Conservation (phyloP, 257 asterid genomes). For the Eucommia ulmoides region DNA sequence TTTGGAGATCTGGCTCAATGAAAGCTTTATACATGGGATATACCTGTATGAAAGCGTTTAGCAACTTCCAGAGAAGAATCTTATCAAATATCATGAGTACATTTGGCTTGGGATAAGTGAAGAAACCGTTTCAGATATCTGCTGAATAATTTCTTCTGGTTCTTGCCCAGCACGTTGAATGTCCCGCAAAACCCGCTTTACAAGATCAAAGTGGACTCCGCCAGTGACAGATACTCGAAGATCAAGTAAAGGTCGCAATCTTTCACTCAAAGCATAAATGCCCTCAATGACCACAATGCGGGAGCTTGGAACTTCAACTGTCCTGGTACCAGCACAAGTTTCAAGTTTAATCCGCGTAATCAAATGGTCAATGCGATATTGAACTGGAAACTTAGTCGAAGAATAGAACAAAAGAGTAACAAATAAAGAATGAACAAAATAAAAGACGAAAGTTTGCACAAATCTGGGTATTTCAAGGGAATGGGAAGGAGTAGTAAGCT, state of each 20-base stretch:
- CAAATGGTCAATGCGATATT: no score
- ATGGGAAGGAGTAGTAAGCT: no score
- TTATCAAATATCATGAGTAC: slow-evolving; percentile 4
- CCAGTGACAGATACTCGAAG: slow-evolving; percentile 93
- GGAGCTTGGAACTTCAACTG: slow-evolving; percentile 84
- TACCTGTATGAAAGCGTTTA: slow-evolving; percentile 44
- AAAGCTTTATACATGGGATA: slow-evolving; percentile 98
- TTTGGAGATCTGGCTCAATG: slow-evolving; percentile 91
- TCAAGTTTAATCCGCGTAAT: no score
- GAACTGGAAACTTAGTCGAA: not conserved
- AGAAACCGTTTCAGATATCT: slow-evolving; percentile 92
- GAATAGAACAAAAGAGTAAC: not conserved
- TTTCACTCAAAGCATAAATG: slow-evolving; percentile 87
- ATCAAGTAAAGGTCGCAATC: slow-evolving; percentile 67
- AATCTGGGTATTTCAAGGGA: no score
- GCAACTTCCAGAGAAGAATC: slow-evolving; percentile 7
- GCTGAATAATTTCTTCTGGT: slow-evolving; percentile 97
- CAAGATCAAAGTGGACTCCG: slow-evolving; percentile 98
- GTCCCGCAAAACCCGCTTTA: slow-evolving; percentile 90
- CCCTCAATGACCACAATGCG: slow-evolving; percentile 88
- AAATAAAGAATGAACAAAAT: no score
- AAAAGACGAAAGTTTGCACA: no score
- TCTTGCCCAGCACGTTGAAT: slow-evolving; percentile 96
- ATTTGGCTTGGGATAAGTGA: slow-evolving; percentile 12
- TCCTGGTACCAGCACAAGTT: slow-evolving; percentile 40